Evolutionary conservation across 164 flowering plant genomes (phyloP).

Genomic region (Amborella trichopoda): DNA sequence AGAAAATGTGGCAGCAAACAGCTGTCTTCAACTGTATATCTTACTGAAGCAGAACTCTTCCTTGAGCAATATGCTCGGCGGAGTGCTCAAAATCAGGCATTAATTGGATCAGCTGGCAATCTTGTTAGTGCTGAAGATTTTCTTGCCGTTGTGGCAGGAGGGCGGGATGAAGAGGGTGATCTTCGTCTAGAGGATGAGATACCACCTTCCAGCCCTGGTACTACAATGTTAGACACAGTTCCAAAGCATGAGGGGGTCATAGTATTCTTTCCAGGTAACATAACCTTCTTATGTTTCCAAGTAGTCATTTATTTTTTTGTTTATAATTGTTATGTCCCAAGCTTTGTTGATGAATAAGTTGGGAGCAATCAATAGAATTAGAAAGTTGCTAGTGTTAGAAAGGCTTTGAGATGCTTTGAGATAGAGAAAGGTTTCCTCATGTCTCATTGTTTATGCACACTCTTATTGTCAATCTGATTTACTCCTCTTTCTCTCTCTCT

Average conservation of each 20-base stretch:
- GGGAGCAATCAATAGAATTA: too few relatives aligned
- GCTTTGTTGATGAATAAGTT: too few relatives aligned
- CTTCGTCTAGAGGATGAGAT: constrained; percentile 34
- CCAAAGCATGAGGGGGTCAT: constrained; percentile 70
- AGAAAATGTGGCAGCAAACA: constrained; percentile 65
- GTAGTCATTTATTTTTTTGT: too few relatives aligned
- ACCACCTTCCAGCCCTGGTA: constrained; percentile 32
- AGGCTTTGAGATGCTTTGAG: too few relatives aligned
- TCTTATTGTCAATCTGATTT: too few relatives aligned
- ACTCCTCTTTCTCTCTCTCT: too few relatives aligned
- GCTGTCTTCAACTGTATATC: constrained; percentile 64
- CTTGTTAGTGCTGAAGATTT: constrained; percentile 75
- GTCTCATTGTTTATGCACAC: too few relatives aligned
- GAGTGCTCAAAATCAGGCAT: constrained; percentile 56
- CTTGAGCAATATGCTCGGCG: constrained; percentile 93
- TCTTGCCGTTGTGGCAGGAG: constrained; percentile 66
- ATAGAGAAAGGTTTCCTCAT: too few relatives aligned
- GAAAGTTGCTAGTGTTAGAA: too few relatives aligned
- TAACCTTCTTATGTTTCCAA: neutral
- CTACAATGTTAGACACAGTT: constrained; percentile 34
- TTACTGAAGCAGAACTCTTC: constrained; percentile 87
- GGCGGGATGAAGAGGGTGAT: constrained; percentile 84
- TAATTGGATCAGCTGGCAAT: constrained; percentile 89
- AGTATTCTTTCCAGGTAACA: constrained; percentile 85
- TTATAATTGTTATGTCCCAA: too few relatives aligned